Conservation (phyloP, 2,329 filamentous ascomycete genomes). For the Ascochyta rabiei region DNA sequence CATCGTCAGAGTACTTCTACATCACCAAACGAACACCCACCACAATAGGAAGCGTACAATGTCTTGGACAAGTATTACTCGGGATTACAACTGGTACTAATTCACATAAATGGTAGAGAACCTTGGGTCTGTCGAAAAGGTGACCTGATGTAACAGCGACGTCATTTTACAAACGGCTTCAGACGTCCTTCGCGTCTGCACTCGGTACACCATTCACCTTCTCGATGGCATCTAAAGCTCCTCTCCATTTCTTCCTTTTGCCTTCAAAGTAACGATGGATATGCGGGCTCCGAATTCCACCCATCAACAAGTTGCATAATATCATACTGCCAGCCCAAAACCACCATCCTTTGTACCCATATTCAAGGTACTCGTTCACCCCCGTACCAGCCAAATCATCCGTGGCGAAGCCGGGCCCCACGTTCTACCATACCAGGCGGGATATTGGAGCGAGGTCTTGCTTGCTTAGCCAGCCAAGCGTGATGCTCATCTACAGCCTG, state of each 20-base stretch:
- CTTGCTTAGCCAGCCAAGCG: slow-evolving; percentile 39
- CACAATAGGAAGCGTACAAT: background rate
- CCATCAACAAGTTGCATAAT: slow-evolving; percentile 49
- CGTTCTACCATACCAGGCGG: slow-evolving; percentile 25
- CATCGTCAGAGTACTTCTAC: slow-evolving; percentile 2
- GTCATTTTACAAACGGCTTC: background rate
- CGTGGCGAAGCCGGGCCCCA: slow-evolving; percentile 49
- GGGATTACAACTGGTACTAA: background rate
- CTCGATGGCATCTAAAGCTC: slow-evolving; percentile 47
- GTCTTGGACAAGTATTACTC: background rate
- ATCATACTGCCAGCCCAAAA: slow-evolving; percentile 51
- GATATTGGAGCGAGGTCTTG: slow-evolving; percentile 43
- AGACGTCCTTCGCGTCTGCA: background rate
- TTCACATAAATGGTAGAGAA: too few relatives aligned
- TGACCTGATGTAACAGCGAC: background rate
- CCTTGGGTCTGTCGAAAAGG: background rate
- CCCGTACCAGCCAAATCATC: slow-evolving; percentile 52
- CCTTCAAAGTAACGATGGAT: slow-evolving; percentile 51
- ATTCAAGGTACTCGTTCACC: slow-evolving; percentile 52
- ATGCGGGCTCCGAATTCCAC: slow-evolving; percentile 52
- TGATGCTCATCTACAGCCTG: slow-evolving; percentile 20
- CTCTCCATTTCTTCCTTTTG: slow-evolving; percentile 50
- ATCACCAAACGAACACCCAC: background rate
- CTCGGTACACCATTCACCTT: slow-evolving; percentile 27
- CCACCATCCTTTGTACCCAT: slow-evolving; percentile 49